Percentiles rank a stretch among this genome's conserved stretches.
These are phyloP conservation scores for Antarctomyces pellizariae DNA, from an alignment of 495 filamentous ascomycete genomes.

Conservation along the genomic window DNA sequence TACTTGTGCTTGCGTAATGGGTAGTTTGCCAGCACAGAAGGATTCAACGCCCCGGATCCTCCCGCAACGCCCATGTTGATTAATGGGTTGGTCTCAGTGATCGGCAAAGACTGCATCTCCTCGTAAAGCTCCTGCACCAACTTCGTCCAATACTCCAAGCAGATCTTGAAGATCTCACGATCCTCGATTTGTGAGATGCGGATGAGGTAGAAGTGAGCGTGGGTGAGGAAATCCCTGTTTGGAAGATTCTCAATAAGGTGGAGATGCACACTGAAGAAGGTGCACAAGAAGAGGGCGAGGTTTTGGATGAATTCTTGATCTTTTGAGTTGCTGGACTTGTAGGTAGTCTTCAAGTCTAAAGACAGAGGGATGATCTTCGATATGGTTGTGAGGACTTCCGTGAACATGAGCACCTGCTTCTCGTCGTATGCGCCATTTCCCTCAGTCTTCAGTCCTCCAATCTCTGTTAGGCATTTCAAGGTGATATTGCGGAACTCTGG, in stretches of 20 bases:
- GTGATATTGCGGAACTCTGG: constrained; percentile 93
- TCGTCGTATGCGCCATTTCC: constrained; percentile 66
- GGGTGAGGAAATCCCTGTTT: constrained; percentile 79
- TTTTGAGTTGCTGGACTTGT: constrained; percentile 66
- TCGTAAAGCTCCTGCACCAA: constrained; percentile 96
- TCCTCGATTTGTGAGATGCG: constrained; percentile 96
- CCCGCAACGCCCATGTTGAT: constrained; percentile 52
- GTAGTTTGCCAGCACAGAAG: constrained; percentile 56
- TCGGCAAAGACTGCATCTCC: constrained; percentile 87
- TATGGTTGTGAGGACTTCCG: constrained; percentile 72
- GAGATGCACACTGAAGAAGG: constrained; percentile 83
- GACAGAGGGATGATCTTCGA: constrained; percentile 75
- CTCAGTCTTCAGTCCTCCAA: constrained; percentile 71
- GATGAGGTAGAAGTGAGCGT: constrained; percentile 95
- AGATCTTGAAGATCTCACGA: constrained; percentile 98
- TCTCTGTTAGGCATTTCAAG: constrained; percentile 90
- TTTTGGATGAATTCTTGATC: constrained; percentile 98
- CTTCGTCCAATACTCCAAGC: constrained; percentile 96
- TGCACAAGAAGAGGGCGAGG: constrained; percentile 81
- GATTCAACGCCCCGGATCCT: constrained; percentile 60
- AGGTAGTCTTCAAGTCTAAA: constrained; percentile 73
- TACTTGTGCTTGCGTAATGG: constrained; percentile 96
- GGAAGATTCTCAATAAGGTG: constrained; percentile 84
- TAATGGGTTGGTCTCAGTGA: constrained; percentile 75
- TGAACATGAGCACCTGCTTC: constrained; percentile 91